Evolutionary conservation across 441 rosid species (phyloP).

Genomic region (Biscutella laevigata): DNA sequence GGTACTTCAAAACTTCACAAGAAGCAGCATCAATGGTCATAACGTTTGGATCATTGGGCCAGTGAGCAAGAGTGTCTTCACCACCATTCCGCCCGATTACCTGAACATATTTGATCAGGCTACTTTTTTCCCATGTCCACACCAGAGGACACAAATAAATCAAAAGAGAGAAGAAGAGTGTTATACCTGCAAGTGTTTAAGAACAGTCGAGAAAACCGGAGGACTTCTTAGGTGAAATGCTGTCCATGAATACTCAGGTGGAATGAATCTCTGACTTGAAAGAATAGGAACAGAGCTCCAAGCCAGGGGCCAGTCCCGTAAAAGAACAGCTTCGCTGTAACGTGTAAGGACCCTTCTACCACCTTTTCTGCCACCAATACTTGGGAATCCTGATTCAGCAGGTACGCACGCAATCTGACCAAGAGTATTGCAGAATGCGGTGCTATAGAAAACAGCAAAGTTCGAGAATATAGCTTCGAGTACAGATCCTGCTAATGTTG

Average conservation of each 20-base stretch:
- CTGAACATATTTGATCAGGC: slow-evolving; percentile 37
- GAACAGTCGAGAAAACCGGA: slow-evolving; percentile 68
- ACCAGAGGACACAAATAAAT: slow-evolving; percentile 6
- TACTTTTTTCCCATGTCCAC: slow-evolving; percentile 1
- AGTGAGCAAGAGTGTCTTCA: slow-evolving; percentile 94
- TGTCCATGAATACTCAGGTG: slow-evolving; percentile 91
- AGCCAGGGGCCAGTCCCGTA: slow-evolving; percentile 93
- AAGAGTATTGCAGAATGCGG: slow-evolving; percentile 66
- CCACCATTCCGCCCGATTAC: slow-evolving; percentile 84
- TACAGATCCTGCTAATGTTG: slow-evolving; percentile 83
- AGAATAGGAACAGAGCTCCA: slow-evolving; percentile 92
- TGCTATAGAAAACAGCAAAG: slow-evolving; percentile 81
- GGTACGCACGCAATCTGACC: slow-evolving; percentile 83
- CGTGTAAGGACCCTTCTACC: slow-evolving; percentile 85
- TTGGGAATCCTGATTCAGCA: slow-evolving; percentile 84
- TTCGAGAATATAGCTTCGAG: slow-evolving; percentile 74
- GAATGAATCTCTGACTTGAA: slow-evolving; percentile 67
- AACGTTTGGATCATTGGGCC: slow-evolving; percentile 80
- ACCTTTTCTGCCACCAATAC: slow-evolving; percentile 52
- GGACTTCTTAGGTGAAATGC: slow-evolving; percentile 81
- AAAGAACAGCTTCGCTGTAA: slow-evolving; percentile 68
- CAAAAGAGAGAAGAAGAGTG: slow-evolving; percentile 11
- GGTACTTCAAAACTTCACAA: slow-evolving; percentile 72
- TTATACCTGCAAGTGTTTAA: slow-evolving; percentile 79
- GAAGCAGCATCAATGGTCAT: slow-evolving; percentile 74